Percentiles rank a stretch among this genome's conserved stretches.
Conservation (phyloP, 306 rosid species). For the Lathyrus oleraceus region DNA sequence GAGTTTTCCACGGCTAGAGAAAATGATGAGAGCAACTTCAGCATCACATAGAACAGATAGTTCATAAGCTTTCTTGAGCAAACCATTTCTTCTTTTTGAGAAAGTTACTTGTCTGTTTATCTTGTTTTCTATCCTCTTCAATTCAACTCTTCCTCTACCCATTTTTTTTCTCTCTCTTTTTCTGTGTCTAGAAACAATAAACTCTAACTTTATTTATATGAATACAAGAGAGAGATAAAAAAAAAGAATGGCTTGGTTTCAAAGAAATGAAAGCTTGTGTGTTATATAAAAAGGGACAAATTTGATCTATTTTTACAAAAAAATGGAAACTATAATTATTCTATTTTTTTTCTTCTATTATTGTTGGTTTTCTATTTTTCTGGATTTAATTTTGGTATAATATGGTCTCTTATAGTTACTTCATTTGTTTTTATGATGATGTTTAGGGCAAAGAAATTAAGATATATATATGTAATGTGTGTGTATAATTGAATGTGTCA, state of each 20-base stretch:
- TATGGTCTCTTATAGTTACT: constrained; percentile 4
- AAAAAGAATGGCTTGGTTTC: neutral
- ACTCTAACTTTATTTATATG: constrained; percentile 34
- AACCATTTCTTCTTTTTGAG: constrained; percentile 58
- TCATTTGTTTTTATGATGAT: constrained; percentile 2
- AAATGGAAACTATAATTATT: constrained; percentile 54
- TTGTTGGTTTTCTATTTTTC: constrained; percentile 42
- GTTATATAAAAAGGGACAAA: constrained; percentile 47
- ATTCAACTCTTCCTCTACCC: constrained; percentile 88
- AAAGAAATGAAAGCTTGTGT: constrained; percentile 45
- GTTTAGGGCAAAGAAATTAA: constrained; percentile 38
- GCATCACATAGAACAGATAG: constrained; percentile 58
- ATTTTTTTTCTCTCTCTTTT: constrained; percentile 40
- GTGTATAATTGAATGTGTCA: neutral
- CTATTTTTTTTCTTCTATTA: constrained; percentile 14
- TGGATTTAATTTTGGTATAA: constrained; percentile 41
- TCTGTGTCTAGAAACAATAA: constrained; percentile 37
- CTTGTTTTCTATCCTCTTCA: constrained; percentile 84
- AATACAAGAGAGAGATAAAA: constrained; percentile 3
- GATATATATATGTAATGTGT: neutral
- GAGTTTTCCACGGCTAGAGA: constrained; percentile 88
- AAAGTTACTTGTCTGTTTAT: constrained; percentile 57
- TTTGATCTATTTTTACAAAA: constrained; percentile 48
- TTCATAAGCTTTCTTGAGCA: constrained; percentile 59
- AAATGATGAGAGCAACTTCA: constrained; percentile 66